Conservation (phyloP, 1,139 yeast genomes). For the Taphrina betulina region DNA sequence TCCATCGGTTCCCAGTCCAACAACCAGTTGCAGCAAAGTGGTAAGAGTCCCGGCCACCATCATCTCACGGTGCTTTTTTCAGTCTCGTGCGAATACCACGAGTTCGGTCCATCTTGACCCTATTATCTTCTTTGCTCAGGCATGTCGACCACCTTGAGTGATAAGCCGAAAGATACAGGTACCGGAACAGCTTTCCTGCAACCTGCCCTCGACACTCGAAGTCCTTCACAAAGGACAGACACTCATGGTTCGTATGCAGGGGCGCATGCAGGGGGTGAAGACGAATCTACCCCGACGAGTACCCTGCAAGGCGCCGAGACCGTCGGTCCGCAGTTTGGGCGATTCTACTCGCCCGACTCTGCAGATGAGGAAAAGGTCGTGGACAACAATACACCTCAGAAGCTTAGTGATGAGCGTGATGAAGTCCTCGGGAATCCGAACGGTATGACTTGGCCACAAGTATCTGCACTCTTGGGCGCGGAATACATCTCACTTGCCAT, state of each 20-base stretch:
- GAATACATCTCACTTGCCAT: constrained; percentile 64
- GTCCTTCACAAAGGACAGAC: no score
- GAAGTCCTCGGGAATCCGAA: constrained; percentile 29
- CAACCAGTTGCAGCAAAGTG: no score
- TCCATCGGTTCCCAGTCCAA: no score
- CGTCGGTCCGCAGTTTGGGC: constrained; percentile 23
- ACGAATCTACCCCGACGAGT: no score
- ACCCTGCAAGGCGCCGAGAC: no score
- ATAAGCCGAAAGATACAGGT: constrained; percentile 11
- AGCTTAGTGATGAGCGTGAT: constrained; percentile 23
- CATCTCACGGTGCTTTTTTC: no score
- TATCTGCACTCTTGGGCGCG: constrained; percentile 59
- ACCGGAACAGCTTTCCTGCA: not conserved
- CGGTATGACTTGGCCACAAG: constrained; percentile 53
- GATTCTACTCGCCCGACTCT: constrained; percentile 18
- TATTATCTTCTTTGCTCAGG: no score
- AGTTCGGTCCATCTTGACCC: no score
- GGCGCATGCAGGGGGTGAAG: no score
- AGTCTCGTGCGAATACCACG: no score
- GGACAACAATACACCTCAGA: constrained; percentile 29
- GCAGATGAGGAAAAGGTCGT: constrained; percentile 11
- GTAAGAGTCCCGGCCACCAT: no score
- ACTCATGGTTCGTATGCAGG: no score
- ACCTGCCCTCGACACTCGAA: not conserved
- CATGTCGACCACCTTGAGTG: constrained; percentile 23